phyloP scores from a whole-genome alignment of 2,329 filamentous ascomycete genomes.

The Kalaharituber pfeilii region DNA sequence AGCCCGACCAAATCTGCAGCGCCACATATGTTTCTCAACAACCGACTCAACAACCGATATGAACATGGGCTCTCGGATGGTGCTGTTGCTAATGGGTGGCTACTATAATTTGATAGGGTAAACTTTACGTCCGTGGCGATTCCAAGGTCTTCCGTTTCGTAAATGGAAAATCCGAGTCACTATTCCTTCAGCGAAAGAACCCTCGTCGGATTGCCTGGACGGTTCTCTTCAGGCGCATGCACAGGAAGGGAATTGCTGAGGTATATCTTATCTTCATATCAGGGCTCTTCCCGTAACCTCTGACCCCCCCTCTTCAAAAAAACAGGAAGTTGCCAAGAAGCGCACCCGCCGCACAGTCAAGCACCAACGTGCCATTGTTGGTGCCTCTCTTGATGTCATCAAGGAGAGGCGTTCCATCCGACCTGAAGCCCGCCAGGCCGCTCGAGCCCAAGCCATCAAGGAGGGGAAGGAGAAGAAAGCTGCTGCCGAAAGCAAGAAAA shows the following conservation, averaged over 20 bases:
- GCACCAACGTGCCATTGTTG: conserved; percentile 95
- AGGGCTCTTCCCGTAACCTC: background rate
- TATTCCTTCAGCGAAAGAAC: conserved; percentile 99
- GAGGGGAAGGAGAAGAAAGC: conserved; percentile 98
- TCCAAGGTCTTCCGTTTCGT: conserved; percentile 99
- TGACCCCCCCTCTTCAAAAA: conserved; percentile 18
- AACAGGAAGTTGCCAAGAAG: conserved; percentile 99
- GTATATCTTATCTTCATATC: conserved; percentile 37
- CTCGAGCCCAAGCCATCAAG: conserved; percentile 79
- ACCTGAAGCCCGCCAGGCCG: conserved; percentile 86
- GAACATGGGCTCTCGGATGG: too few species aligned
- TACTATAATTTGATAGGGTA: conserved; percentile 49
- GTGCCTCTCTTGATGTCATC: conserved; percentile 98
- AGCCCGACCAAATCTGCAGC: too few species aligned
- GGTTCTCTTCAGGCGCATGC: conserved; percentile 90
- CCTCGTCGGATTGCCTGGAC: conserved; percentile 99
- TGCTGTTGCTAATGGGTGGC: background rate
- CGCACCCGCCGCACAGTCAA: conserved; percentile 95
- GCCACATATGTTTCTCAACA: too few species aligned
- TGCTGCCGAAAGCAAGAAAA: conserved; percentile 76
- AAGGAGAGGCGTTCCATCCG: conserved; percentile 94
- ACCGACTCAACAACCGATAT: too few species aligned
- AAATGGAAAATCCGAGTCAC: conserved; percentile 98
- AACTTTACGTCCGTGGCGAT: conserved; percentile 98
- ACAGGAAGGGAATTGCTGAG: conserved; percentile 99